Conservation (phyloP, 2,329 filamentous ascomycete species). For the Nigrospora osmanthi region DNA sequence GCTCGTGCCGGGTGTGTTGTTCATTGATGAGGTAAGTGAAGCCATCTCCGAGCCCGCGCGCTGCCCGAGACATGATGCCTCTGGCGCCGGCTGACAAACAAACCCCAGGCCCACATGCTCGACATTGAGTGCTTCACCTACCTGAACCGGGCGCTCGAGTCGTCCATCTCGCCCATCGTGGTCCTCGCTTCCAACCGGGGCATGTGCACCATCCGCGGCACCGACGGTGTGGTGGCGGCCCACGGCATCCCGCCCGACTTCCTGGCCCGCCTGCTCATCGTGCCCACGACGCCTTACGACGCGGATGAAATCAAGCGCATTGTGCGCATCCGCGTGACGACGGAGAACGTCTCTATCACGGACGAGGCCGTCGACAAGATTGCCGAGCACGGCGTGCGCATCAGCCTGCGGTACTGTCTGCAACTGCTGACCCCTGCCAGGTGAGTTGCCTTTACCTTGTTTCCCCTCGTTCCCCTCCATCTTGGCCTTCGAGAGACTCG, state of each 20-base stretch:
- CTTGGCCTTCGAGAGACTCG: not conserved
- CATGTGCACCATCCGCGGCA: slow-evolving; percentile 86
- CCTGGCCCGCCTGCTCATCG: slow-evolving; percentile 85
- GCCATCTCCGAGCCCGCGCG: not conserved
- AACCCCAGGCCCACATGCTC: slow-evolving; percentile 86
- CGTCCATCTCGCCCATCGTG: slow-evolving; percentile 89
- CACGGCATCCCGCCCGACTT: slow-evolving; percentile 95
- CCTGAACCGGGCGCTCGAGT: slow-evolving; percentile 95
- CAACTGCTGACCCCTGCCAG: slow-evolving; percentile 84
- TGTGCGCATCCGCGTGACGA: slow-evolving; percentile 74
- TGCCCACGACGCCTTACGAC: slow-evolving; percentile 86
- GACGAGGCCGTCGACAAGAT: slow-evolving; percentile 84
- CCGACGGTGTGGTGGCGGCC: slow-evolving; percentile 71
- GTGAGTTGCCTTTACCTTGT: slow-evolving; percentile 30
- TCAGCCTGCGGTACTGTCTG: slow-evolving; percentile 86
- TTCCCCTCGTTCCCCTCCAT: slow-evolving; percentile 16
- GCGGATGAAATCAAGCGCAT: slow-evolving; percentile 89
- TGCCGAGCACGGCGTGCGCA: slow-evolving; percentile 76
- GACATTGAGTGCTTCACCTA: slow-evolving; percentile 99
- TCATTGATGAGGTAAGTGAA: slow-evolving; percentile 83
- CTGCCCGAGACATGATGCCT: not conserved
- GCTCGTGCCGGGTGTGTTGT: slow-evolving; percentile 93
- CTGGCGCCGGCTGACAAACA: slow-evolving; percentile 11
- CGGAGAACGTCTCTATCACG: slow-evolving; percentile 70
- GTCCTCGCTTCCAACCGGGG: slow-evolving; percentile 96